Evolutionary conservation across 805 yeast genomes (phyloP).

Genomic region (Metschnikowia lunata): DNA sequence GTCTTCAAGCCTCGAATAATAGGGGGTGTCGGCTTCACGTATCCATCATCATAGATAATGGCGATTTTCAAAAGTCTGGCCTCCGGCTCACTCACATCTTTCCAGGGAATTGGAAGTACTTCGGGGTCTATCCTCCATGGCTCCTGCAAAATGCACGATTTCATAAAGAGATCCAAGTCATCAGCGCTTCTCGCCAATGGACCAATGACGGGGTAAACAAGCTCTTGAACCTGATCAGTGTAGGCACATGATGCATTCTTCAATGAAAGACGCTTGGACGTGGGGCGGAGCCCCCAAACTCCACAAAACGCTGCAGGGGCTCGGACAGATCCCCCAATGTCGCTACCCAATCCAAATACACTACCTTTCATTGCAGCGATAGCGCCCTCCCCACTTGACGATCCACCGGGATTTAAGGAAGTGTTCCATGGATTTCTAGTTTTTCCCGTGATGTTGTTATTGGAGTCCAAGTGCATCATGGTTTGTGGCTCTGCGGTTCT

Average conservation of each 20-base stretch:
- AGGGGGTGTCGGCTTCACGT: constrained; percentile 20
- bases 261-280: constrained; percentile 14
- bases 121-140: constrained; percentile 17
- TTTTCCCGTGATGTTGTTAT: constrained; percentile 17
- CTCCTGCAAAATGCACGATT: constrained; percentile 11
- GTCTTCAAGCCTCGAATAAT: constrained; percentile 14
- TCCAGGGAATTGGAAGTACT: constrained; percentile 17
- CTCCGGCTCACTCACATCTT: constrained; percentile 8
- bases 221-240: constrained; percentile 11
- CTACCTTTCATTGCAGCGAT: constrained; percentile 18
- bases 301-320: constrained; percentile 19
- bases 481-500: constrained; percentile 18
- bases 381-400: constrained; percentile 19
- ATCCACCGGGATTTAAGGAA: constrained; percentile 16
- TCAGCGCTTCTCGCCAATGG: constrained; percentile 17
- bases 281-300: constrained; percentile 18
- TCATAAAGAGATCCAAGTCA: constrained; percentile 17
- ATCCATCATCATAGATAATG: constrained; percentile 16
- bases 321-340: constrained; percentile 18
- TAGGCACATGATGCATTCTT: constrained; percentile 8
- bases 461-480: constrained; percentile 18
- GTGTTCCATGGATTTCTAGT: constrained; percentile 18
- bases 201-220: constrained; percentile 14
- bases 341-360: constrained; percentile 18
- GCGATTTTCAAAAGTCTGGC: constrained; percentile 14